Evolutionary conservation across 2,329 filamentous ascomycete genomes (phyloP).

Genomic region (Pezicula rhizophila): DNA sequence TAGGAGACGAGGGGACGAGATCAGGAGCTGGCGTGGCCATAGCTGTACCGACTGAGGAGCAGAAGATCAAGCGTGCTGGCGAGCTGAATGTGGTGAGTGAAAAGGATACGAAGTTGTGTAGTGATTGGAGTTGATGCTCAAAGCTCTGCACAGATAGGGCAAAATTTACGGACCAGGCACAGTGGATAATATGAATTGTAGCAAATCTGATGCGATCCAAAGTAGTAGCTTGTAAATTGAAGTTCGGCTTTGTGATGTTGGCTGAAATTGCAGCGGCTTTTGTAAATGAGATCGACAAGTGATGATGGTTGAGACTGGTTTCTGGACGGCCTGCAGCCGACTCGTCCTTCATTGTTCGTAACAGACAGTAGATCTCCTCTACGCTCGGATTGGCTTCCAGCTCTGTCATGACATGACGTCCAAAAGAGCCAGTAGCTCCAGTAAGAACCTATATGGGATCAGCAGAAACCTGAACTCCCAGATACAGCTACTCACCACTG

Average conservation of each 20-base stretch:
- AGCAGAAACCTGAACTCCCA: conserved; percentile 3
- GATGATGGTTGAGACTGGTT: conserved; percentile 26
- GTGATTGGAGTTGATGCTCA: conserved; percentile 34
- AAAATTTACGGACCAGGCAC: conserved; percentile 51
- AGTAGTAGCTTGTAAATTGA: conserved; percentile 29
- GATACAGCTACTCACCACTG: neutral
- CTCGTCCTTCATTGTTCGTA: conserved; percentile 32
- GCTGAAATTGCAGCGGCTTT: conserved; percentile 33
- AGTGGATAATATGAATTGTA: conserved; percentile 42
- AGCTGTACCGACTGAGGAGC: conserved; percentile 31
- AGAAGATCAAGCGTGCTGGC: conserved; percentile 29
- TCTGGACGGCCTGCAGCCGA: conserved; percentile 11
- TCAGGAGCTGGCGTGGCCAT: conserved; percentile 15
- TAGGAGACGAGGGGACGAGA: conserved; percentile 29
- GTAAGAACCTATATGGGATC: conserved; percentile 41
- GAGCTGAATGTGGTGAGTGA: conserved; percentile 16
- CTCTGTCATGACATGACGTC: conserved; percentile 52
- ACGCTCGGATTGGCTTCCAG: conserved; percentile 52
- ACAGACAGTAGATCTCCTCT: conserved; percentile 44
- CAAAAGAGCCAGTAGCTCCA: conserved; percentile 60
- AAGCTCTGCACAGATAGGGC: conserved; percentile 45
- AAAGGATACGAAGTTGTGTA: conserved; percentile 35
- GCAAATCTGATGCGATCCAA: conserved; percentile 24
- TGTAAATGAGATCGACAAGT: conserved; percentile 25
- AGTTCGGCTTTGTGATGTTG: conserved; percentile 31